Evolutionary conservation across 176 grass and related monocot genomes (phyloP), one percentile per base, ranked within the genome.

Genomic region (Panicum miliaceum): DNA sequence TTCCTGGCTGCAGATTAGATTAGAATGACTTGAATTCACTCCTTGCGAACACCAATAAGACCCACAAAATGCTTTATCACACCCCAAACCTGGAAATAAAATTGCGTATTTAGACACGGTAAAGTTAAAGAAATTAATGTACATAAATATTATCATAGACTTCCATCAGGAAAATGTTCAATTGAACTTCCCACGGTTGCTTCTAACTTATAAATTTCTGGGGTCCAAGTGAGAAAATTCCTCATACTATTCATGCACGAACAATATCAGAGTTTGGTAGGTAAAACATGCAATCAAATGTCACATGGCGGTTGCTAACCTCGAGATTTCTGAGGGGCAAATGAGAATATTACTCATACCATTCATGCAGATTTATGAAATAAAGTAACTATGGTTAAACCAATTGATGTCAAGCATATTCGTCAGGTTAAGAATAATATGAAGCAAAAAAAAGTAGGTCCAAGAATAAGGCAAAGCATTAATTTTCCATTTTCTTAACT

Each of bases 31-130:
- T 90, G 91, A 88, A 92, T 89, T 89, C 46, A 94, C 83, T 88
- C 89, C 90, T 96, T 92, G 96, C 0, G 89, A 77, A 87, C 53
- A 50, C 96, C 93, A 99, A 60, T 99, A 99, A 90, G 86, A 88
- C 41, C 91, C 90, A 87, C 96, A 96, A 83, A 94, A 90, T 76
- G 43, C 64, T 79, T 73, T 87, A 89, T 90, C 88, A 87, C 96
- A 99, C 53, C 93, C 96, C 66, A 85, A 81, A 85, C 91, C 96
- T 99, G 56, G 38, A 90, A 65, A 79, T 10, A 86, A 83, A 45
- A 71, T 75, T 77, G 22, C n/a, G 4, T 40, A 84, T 38, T 54
- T 84, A 16, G 65, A 47, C 76, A 27, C 34, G 36, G 22, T 0
- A 78, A 78, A 53, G 4, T 76, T 63, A 71, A 78, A 35, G 41